These are phyloP conservation scores for Pachyrhizus erosus DNA, from an alignment of 306 rosid species.

Conservation along the genomic window DNA sequence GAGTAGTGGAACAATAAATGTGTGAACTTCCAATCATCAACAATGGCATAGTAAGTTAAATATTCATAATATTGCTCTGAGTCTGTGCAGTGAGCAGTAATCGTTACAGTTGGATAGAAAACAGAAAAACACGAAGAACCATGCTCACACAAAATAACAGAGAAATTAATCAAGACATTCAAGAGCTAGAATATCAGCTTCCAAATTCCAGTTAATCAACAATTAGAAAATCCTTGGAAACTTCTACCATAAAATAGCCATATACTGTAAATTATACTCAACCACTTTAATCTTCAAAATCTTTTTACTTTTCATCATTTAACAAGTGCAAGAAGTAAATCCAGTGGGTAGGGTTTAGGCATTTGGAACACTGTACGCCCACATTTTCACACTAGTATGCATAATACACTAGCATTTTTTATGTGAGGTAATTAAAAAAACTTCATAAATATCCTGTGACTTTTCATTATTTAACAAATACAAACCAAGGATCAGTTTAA, in stretches of 20 bases:
- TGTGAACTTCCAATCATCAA: slow-evolving; percentile 10
- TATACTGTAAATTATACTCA: slow-evolving; percentile 56
- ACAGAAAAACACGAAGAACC: background rate
- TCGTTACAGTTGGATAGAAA: background rate
- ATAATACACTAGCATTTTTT: background rate
- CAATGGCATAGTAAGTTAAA: background rate
- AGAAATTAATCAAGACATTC: background rate
- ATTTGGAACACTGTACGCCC: background rate
- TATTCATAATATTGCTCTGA: background rate
- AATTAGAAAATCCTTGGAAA: slow-evolving; percentile 12
- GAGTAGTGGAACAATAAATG: background rate
- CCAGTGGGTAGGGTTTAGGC: background rate
- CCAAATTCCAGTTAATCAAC: background rate
- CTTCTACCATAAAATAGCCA: background rate
- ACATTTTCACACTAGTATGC: background rate
- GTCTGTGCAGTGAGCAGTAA: slow-evolving; percentile 16
- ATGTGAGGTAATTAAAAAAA: background rate
- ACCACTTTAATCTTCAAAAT: background rate
- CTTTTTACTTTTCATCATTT: background rate
- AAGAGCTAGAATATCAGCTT: background rate
- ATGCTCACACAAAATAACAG: background rate
- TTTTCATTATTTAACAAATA: background rate
- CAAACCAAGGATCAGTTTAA: background rate
- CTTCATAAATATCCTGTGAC: background rate
- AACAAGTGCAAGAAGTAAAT: slow-evolving; percentile 10